phyloP scores from a whole-genome alignment of 768 basidiomycete genomes.

The Pleurotus djamor region DNA sequence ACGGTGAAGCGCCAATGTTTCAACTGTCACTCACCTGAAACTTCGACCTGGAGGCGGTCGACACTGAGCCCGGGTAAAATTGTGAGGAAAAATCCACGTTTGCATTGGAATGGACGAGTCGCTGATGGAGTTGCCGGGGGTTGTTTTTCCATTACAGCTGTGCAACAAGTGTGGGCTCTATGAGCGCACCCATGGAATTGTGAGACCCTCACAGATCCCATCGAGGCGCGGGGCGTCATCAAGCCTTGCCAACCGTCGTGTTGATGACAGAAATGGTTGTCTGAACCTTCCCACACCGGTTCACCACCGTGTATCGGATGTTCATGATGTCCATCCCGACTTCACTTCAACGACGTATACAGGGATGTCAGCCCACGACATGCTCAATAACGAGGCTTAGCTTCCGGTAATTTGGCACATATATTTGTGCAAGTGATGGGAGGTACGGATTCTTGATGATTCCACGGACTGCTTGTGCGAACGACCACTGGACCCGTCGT shows the following conservation, averaged over 20 bases:
- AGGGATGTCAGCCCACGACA: too few species aligned
- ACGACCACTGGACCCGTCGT: too few species aligned
- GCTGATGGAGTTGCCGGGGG: conserved; percentile 15
- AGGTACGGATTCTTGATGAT: too few species aligned
- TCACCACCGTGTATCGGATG: too few species aligned
- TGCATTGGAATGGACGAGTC: neutral
- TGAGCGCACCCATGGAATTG: conserved; percentile 76
- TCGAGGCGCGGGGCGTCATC: conserved; percentile 74
- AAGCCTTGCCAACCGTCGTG: conserved; percentile 23
- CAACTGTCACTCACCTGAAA: conserved; percentile 85
- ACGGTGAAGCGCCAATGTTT: conserved; percentile 75
- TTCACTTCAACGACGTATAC: too few species aligned
- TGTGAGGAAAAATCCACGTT: conserved; percentile 24
- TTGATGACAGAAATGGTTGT: too few species aligned
- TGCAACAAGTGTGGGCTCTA: conserved; percentile 79
- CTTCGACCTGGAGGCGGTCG: conserved; percentile 76
- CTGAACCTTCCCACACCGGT: too few species aligned
- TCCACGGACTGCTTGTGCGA: too few species aligned
- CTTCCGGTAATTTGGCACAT: too few species aligned
- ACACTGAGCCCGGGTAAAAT: conserved; percentile 83
- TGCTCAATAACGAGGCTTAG: too few species aligned
- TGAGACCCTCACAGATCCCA: conserved; percentile 77
- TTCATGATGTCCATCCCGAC: too few species aligned
- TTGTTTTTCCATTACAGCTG: conserved; percentile 24
- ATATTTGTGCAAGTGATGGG: too few species aligned